phyloP scores from a whole-genome alignment of 2,329 filamentous ascomycete genomes.

The Metarhizium brunneum region DNA sequence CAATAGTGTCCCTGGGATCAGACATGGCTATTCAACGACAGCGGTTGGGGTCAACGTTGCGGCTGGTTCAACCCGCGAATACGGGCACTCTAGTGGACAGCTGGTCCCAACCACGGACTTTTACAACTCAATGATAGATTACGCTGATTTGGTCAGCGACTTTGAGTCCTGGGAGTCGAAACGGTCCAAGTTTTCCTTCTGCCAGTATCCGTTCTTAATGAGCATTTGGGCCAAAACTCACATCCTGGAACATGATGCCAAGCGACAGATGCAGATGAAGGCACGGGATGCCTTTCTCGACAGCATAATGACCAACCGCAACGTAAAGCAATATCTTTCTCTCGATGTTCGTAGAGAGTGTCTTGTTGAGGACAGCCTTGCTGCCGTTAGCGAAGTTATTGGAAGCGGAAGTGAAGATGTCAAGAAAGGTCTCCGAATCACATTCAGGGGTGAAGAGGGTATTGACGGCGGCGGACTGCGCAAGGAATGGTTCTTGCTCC shows the following conservation, averaged over 20 bases:
- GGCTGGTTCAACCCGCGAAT: constrained; percentile 12
- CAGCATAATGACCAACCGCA: constrained; percentile 68
- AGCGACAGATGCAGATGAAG: constrained; percentile 80
- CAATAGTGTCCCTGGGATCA: constrained; percentile 49
- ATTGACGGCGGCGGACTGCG: constrained; percentile 82
- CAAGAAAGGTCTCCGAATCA: constrained; percentile 81
- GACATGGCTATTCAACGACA: constrained; percentile 20
- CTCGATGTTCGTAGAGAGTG: constrained; percentile 75
- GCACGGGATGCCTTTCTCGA: constrained; percentile 87
- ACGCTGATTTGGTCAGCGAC: constrained; percentile 74
- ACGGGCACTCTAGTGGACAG: constrained; percentile 41
- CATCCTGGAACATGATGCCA: constrained; percentile 80
- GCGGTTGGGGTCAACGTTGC: constrained; percentile 9
- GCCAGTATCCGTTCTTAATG: constrained; percentile 84
- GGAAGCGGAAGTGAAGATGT: constrained; percentile 74
- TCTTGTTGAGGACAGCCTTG: constrained; percentile 79
- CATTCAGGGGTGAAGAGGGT: constrained; percentile 82
- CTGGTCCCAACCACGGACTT: constrained; percentile 75
- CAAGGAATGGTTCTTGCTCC: constrained; percentile 89
- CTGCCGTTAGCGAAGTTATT: constrained; percentile 75
- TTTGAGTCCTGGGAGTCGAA: constrained; percentile 82
- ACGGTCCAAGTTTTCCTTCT: constrained; percentile 71
- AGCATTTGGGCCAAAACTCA: constrained; percentile 90
- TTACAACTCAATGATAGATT: constrained; percentile 80
- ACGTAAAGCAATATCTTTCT: constrained; percentile 67